Conservation (phyloP, 1,284 basidiomycete genomes). For the Sanghuangporus sanghuang region DNA sequence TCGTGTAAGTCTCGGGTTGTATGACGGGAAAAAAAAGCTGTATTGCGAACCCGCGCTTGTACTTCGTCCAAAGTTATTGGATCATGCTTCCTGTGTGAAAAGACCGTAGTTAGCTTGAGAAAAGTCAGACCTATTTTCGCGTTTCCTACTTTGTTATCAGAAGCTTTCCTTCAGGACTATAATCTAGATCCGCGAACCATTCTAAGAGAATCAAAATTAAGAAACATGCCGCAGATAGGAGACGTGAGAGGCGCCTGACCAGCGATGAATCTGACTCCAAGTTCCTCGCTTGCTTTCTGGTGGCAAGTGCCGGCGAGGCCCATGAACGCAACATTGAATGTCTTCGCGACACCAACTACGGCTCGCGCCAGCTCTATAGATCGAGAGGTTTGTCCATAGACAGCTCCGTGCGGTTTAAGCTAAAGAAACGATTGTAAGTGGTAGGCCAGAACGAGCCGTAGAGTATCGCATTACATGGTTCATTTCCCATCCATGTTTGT, state of each 20-base stretch:
- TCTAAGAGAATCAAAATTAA: constrained; percentile 31
- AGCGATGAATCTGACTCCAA: constrained; percentile 51
- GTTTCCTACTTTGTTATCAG: constrained; percentile 48
- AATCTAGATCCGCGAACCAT: constrained; percentile 61
- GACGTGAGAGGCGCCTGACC: constrained; percentile 30
- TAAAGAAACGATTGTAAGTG: constrained; percentile 12
- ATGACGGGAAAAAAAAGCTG: not conserved
- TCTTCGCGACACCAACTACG: constrained; percentile 42
- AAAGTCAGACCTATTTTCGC: not conserved
- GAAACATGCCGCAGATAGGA: not conserved
- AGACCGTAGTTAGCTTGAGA: not conserved
- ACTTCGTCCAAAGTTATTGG: constrained; percentile 40
- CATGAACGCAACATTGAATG: constrained; percentile 50
- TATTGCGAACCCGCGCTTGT: constrained; percentile 35
- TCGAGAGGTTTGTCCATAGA: constrained; percentile 51
- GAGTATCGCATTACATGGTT: constrained; percentile 37
- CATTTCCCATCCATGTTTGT: constrained; percentile 39
- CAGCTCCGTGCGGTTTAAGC: constrained; percentile 53
- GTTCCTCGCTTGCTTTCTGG: constrained; percentile 45
- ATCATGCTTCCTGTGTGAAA: constrained; percentile 41
- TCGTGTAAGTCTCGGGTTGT: not conserved
- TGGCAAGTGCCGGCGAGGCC: constrained; percentile 58
- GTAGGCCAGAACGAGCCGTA: not conserved
- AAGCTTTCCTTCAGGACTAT: constrained; percentile 46
- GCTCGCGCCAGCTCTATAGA: constrained; percentile 48